Evolutionary conservation across 2,329 filamentous ascomycete genomes (phyloP), one percentile per base, ranked within the genome.

Genomic region (Stachybotrys chlorohalonatus): DNA sequence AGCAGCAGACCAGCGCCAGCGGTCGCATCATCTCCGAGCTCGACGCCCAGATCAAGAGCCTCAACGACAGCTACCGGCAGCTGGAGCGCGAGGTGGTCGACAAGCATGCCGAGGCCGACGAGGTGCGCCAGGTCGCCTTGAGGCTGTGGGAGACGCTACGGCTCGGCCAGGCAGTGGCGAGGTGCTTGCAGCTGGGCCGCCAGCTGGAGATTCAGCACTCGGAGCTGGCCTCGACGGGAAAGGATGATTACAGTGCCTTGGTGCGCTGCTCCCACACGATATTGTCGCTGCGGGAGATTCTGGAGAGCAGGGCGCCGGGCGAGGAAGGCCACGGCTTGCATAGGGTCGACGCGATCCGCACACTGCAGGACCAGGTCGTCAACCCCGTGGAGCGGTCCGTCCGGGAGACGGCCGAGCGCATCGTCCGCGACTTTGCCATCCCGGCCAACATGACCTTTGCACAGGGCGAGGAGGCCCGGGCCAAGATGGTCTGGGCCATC

Each of bases 141-240:
- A 81, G 91, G 11, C 79, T 96, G 31, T 90, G 90, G 79, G 83
- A 89, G 64, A 90, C 92, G 0, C 77, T 96, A 57, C 82, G 84
- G 57, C 75, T 97, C 2, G 88, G 87, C 1, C 77, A 92, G 48
- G 83, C 86, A 0, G 88, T 95, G 11, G 85, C 83, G 48, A 79
- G 93, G 52, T 92, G 88, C 65, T 76, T 97, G 47, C 86, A 88
- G 64, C 75, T 97, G 3, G 91, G 90, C 0, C 78, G 92, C 49
- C 90, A 95, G 72, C 79, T 99, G 11, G 90, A 97, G 67, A 81
- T 88, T n/a, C 89, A 95, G 68, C 81, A 95, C 65, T 75, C 82
- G 0, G 91, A 95, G 68, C 75, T 75, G 53, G 46, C 54, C 60
- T 32, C 70, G 2, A 68, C 66, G 31, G 78, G 74, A 55, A 84